Evolutionary conservation across 495 filamentous ascomycete genomes (phyloP).

Genomic region (Cercophora scortea): DNA sequence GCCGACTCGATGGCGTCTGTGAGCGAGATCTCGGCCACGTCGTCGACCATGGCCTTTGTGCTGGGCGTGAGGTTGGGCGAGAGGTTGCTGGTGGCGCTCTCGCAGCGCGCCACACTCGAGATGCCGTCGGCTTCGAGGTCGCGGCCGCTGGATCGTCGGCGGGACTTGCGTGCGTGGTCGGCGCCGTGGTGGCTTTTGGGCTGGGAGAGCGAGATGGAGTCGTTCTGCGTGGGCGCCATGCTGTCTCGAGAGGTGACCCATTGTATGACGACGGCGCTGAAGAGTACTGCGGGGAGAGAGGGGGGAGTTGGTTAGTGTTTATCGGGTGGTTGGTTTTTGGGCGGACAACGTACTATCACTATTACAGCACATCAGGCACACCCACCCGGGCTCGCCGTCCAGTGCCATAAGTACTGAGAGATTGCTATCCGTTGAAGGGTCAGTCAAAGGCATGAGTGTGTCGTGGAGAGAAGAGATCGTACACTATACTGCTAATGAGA

Average conservation of each 20-base stretch:
- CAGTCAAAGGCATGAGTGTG: not conserved
- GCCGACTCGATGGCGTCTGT: not conserved
- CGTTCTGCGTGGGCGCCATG: slow-evolving; percentile 10
- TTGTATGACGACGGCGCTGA: slow-evolving; percentile 44
- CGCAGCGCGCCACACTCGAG: not conserved
- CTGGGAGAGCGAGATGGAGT: slow-evolving; percentile 11
- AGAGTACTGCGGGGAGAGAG: slow-evolving; percentile 30
- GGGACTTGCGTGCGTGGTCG: not conserved
- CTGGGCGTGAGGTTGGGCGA: slow-evolving; percentile 6
- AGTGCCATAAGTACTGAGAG: slow-evolving; percentile 42
- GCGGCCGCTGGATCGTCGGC: slow-evolving; percentile 5
- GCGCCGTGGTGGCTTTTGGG: not conserved
- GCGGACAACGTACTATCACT: slow-evolving; percentile 35
- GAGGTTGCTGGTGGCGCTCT: not conserved
- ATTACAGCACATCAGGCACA: slow-evolving; percentile 51
- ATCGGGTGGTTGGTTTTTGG: not conserved
- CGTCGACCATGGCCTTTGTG: slow-evolving; percentile 16
- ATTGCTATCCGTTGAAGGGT: slow-evolving; percentile 26
- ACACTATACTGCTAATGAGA: slow-evolving; percentile 40
- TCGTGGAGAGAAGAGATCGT: not conserved
- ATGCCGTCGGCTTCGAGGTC: not conserved
- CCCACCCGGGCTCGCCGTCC: slow-evolving; percentile 47
- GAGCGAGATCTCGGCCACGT: slow-evolving; percentile 13
- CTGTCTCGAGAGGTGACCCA: slow-evolving; percentile 47
- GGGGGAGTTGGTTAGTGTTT: not conserved